Evolutionary conservation across 768 basidiomycete species (phyloP), one percentile per base, ranked within the genome.

Genomic region (Xerocomus spinulosus): DNA sequence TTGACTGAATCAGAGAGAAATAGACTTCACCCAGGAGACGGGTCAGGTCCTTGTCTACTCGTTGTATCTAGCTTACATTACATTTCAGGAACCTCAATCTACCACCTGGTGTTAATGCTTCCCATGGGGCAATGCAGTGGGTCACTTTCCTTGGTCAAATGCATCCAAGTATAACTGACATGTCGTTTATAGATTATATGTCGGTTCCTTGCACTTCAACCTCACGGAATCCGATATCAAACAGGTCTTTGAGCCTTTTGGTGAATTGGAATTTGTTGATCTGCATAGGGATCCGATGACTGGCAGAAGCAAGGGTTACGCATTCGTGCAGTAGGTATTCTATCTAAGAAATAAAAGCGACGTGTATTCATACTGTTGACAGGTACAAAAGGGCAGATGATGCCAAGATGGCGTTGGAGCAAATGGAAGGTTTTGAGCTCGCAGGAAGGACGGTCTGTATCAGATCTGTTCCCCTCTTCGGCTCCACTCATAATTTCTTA

Each of bases 181-280:
- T 6, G 4, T 28, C 21, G 39, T 42, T 23, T 38, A 53, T 57
- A 92, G 94, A 68, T 80, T 99, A 67, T 99, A 96, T 67, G 92
- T 99, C 68, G 93, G 92, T 49, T 95, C 92, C 51, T 74, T 99
- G 38, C 92, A 97, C 70, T 96, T 95, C 76, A 94, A 92, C 69
- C 84, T 99, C 51, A 90, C 92, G 46, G 90, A 96, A 72, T 85
- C 91, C 58, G 95, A 99, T 74, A 87, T 99, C 73, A 90, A 87
- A 71, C 93, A 97, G 81, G 95, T 99, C 57, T 99, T 99, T 69
- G 93, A 96, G 66, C 93, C 95, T 9, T 99, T 98, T 68, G 96
- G 96, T 60, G 90, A 94, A 71, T 78, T 99, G 57, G 95, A 95
- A 70, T 94, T 94, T 73, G 93, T 99, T 66, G 95, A 99, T 77